phyloP scores from a whole-genome alignment of 2,329 filamentous ascomycete species.

The Lachnellula arida region DNA sequence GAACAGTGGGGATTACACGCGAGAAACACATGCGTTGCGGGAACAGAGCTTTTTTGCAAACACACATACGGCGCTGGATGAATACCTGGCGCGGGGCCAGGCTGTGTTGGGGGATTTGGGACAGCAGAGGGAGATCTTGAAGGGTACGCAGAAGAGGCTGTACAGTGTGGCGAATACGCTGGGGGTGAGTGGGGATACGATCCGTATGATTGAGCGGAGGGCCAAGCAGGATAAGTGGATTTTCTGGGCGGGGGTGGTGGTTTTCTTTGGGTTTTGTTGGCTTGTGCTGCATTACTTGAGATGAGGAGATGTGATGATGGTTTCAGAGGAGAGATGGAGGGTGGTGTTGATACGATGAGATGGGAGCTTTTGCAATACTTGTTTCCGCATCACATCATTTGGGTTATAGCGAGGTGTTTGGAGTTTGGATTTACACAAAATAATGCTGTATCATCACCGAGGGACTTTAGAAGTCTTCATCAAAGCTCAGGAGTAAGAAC shows the following conservation, averaged over 20 bases:
- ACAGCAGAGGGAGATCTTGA: slow-evolving; percentile 88
- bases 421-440: slow-evolving; percentile 6
- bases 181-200: slow-evolving; percentile 91
- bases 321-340: background rate
- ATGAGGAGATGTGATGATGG: slow-evolving; percentile 32
- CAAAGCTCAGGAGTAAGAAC: background rate
- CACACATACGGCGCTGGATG: slow-evolving; percentile 82
- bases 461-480: background rate
- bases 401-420: slow-evolving; percentile 21
- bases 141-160: slow-evolving; percentile 84
- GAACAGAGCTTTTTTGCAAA: slow-evolving; percentile 84
- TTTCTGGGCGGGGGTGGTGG: slow-evolving; percentile 78
- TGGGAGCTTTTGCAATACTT: slow-evolving; percentile 2
- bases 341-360: background rate
- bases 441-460: background rate
- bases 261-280: slow-evolving; percentile 92
- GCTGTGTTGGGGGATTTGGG: slow-evolving; percentile 85
- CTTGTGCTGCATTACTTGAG: slow-evolving; percentile 80
- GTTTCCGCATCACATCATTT: background rate
- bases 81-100: slow-evolving; percentile 87
- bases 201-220: slow-evolving; percentile 89
- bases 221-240: slow-evolving; percentile 98
- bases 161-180: slow-evolving; percentile 93
- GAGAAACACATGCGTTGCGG: slow-evolving; percentile 78
- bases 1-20: slow-evolving; percentile 57